phyloP scores from a whole-genome alignment of 2,329 filamentous ascomycete genomes.

The Gnomoniopsis smithogilvyi region DNA sequence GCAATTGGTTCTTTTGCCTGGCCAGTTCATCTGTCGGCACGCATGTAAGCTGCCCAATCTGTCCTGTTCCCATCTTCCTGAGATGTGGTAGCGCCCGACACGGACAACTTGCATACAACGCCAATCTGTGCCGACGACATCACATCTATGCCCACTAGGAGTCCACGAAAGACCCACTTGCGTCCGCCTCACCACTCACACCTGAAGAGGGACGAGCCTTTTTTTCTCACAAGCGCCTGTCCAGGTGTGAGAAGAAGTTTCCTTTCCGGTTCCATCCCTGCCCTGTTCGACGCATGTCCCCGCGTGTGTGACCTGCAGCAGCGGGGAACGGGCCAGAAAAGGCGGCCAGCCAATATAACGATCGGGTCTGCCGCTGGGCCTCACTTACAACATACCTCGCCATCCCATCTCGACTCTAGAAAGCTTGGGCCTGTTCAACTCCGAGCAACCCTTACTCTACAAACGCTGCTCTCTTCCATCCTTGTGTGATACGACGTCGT shows the following conservation, averaged over 20 bases:
- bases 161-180: not conserved
- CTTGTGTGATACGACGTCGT: conserved; percentile 21
- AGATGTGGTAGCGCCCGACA: conserved; percentile 13
- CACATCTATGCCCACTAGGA: conserved; percentile 7
- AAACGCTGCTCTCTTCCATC: conserved; percentile 14
- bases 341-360: conserved; percentile 51
- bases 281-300: conserved; percentile 12
- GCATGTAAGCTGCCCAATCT: conserved; percentile 6
- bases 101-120: conserved; percentile 12
- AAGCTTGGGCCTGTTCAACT: conserved; percentile 1
- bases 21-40: not conserved
- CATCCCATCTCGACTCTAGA: conserved; percentile 20
- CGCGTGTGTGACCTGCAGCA: conserved; percentile 33
- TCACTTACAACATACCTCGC: conserved; percentile 18
- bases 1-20: conserved; percentile 1
- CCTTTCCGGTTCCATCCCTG: not conserved
- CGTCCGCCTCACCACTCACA: conserved; percentile 1
- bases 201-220: not conserved
- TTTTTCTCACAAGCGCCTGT: not conserved
- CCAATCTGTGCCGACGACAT: conserved; percentile 12
- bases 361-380: conserved; percentile 43
- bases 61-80: not conserved
- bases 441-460: conserved; percentile 3
- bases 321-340: conserved; percentile 35
- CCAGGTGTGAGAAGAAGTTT: not conserved